Base-by-base conservation (phyloP, 129 eudicot genomes). In the Centrapalus pauciflorus region DNA sequence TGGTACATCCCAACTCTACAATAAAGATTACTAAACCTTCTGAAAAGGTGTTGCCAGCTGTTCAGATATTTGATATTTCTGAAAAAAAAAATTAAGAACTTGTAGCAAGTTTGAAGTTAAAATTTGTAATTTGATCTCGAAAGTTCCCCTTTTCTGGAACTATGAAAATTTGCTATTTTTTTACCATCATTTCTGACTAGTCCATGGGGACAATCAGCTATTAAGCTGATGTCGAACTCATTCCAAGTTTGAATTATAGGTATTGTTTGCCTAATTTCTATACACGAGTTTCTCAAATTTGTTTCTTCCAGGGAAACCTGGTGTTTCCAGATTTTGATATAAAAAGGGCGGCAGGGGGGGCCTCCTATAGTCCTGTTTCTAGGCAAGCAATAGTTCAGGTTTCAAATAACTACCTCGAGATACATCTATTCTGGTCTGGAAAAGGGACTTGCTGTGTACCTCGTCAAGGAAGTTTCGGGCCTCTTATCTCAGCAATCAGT, bases 371-470 rank as follows among this genome's bases (percentile, higher is more conserved):
- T 58, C 85, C 89, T 34, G 84, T 93, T 58, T 38, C 66, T 28
- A 77, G 29, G 77, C 45, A 25, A 27, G 79, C 32, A 55, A 67
- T 67, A 0, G 89, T 76, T 68, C 77, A 24, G 12, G 98, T 88
- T 69, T 61, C 84, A 8, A 80, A 84, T 66, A 93, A 85, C 74
- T 82, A 75, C 68, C 81, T 93, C 29, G 98, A 92, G 35, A 73
- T 92, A 45, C 98, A 92, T 81, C 75, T 92, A 14, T 88, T 92
- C 26, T 88, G 98, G 96, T 84, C 94, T 62, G 97, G 97, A 43
- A 91, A 91, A 73, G 97, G 97, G 67, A 87, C 98, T 38, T 88
- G 96, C 43, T 93, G 95, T 54, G 81, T 93, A 58, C 98, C 96
- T 69, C 1, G 0, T 1, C 95, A 77, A 76, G 98, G 96, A 19